These are phyloP conservation scores for Solanum raphanifolium DNA, from an alignment of 257 asterid species.

Conservation along the genomic window DNA sequence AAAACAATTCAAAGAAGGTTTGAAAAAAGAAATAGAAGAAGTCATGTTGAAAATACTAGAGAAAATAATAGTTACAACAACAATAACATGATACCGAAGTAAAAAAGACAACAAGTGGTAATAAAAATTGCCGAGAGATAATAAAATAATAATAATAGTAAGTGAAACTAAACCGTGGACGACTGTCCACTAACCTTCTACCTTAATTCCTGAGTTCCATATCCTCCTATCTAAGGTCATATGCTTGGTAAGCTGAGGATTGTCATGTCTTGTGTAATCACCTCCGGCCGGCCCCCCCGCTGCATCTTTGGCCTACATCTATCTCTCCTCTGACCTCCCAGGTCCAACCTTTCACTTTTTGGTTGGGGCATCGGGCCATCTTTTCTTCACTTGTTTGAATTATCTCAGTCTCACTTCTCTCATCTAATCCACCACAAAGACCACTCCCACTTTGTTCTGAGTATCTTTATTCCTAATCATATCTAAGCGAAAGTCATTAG, in stretches of 20 bases:
- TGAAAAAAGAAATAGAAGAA: background rate
- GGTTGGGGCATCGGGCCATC: too few species aligned
- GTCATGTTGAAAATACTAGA: background rate
- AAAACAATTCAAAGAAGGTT: too few species aligned
- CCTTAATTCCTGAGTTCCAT: too few species aligned
- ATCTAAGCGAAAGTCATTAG: background rate
- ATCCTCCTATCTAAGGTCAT: background rate
- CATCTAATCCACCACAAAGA: background rate
- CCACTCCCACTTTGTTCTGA: background rate
- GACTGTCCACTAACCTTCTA: background rate
- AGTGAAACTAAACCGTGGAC: background rate
- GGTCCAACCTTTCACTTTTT: background rate
- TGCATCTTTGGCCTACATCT: too few species aligned
- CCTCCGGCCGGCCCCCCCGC: too few species aligned
- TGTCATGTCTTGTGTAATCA: too few species aligned
- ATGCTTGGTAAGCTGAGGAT: background rate
- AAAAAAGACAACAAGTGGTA: background rate
- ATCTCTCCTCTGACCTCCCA: background rate
- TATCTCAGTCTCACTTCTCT: background rate
- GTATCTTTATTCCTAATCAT: too few species aligned
- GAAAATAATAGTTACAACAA: too few species aligned
- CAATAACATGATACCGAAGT: background rate
- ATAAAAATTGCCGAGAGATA: background rate
- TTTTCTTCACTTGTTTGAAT: background rate
- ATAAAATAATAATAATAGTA: too few species aligned